A percentile compares a stretch with the other conserved stretches of the same genome.
Evolutionary conservation across 805 yeast species (phyloP).

Genomic region (Kuraishia hungarica): DNA sequence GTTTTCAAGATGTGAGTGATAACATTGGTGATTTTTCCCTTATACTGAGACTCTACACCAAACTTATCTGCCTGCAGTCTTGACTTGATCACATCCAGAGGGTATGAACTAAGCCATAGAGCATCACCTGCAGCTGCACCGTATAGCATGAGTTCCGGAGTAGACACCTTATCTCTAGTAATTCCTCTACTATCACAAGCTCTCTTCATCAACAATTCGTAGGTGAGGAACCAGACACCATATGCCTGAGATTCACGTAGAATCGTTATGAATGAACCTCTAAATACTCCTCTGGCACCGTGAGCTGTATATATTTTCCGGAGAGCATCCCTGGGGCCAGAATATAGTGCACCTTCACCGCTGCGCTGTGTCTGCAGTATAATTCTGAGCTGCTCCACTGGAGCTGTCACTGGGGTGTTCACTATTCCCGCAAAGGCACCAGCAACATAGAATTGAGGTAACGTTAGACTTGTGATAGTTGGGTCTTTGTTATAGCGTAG

Average conservation of each 20-base stretch:
- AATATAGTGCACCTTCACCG: slow-evolving; percentile 17
- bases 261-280: slow-evolving; percentile 48
- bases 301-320: slow-evolving; percentile 27
- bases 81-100: slow-evolving; percentile 43
- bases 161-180: slow-evolving; percentile 38
- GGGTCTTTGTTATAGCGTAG: slow-evolving; percentile 17
- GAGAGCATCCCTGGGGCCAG: slow-evolving; percentile 36
- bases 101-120: slow-evolving; percentile 50
- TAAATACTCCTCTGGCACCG: slow-evolving; percentile 42
- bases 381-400: slow-evolving; percentile 61
- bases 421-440: slow-evolving; percentile 63
- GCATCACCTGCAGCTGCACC: slow-evolving; percentile 38
- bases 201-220: slow-evolving; percentile 43
- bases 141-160: slow-evolving; percentile 44
- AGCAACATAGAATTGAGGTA: slow-evolving; percentile 48
- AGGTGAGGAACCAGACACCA: slow-evolving; percentile 66
- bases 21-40: slow-evolving; percentile 28
- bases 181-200: slow-evolving; percentile 25
- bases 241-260: slow-evolving; percentile 63
- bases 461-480: slow-evolving; percentile 22
- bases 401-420: slow-evolving; percentile 54
- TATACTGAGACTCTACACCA: slow-evolving; percentile 32
- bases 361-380: slow-evolving; percentile 47
- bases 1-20: slow-evolving; percentile 28
- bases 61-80: slow-evolving; percentile 50